Base-by-base conservation (phyloP, 2,329 filamentous ascomycete genomes). In the Aspergillus candidus region DNA sequence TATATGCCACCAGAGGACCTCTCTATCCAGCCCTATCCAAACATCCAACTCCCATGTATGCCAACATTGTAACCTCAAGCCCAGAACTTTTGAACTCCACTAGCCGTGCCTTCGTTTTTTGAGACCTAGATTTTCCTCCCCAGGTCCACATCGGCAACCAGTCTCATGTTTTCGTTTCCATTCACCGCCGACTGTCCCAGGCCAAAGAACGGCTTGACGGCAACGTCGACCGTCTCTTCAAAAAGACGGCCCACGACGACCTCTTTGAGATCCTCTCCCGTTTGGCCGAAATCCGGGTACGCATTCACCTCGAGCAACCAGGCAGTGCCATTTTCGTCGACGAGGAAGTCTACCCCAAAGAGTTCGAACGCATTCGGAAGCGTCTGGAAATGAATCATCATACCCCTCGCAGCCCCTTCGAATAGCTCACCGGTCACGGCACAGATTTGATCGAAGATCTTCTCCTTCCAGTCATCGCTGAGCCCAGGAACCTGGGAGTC, bases 201-300 rank as follows among this genome's bases (percentile, higher is more conserved):
- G 1, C 58, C 73, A 68, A 94, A 88, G 68, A 93, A 93, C 1
- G 76, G 65, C 66, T 71, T 69, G 2, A 95, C 78, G 2, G 74
- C 86, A 51, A 77, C 70, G 44, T 80, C 74, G 34, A 95, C 74
- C 15, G 88, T 83, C 10, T 80, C 85, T 56, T 80, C 76, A 75
- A 94, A 93, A 53, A 98, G 74, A 6, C 82, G 84, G 14, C 73
- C 78, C 17, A 98, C 83, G 33, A 97, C 67, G 0, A 71, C 53
- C 35, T 69, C 78, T 60, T 76, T 80, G 52, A 94, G 67, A 44
- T 86, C 83, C 6, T 77, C 76, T 0, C 93, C 93, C 12, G 89
- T 95, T 78, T 97, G 91, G 60, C 79, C 82, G 61, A 97, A 97
- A 70, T 98, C 93, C 8, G 93, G 93, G 68, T 94, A 98, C 0